phyloP scores from a whole-genome alignment of 441 rosid genomes.

The Arabidopsis hybrid region DNA sequence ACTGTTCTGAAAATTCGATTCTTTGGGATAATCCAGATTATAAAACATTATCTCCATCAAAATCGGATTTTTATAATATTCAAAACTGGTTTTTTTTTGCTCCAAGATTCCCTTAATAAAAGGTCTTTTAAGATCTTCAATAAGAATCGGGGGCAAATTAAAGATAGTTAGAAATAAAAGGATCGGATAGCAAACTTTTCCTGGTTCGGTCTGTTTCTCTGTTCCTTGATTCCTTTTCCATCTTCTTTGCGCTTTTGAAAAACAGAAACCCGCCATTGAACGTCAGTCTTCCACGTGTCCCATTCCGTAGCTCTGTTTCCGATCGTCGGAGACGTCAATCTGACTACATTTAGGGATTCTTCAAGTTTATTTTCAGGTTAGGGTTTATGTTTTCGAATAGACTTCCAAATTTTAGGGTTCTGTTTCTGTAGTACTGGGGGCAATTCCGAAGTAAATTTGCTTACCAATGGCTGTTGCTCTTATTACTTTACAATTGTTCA shows the following conservation, averaged over 20 bases:
- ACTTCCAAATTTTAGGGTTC: neutral
- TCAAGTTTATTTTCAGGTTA: neutral
- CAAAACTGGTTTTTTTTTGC: too few species aligned
- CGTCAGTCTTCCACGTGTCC: conserved; percentile 16
- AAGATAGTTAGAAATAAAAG: neutral
- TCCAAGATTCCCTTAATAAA: too few species aligned
- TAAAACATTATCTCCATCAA: too few species aligned
- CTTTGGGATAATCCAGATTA: too few species aligned
- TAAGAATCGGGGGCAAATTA: neutral
- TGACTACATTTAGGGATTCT: neutral
- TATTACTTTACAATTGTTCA: conserved; percentile 5
- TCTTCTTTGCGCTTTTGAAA: conserved; percentile 14
- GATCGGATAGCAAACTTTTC: neutral
- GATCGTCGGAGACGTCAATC: neutral
- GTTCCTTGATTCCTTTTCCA: too few species aligned
- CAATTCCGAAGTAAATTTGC: neutral
- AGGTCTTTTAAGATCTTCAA: too few species aligned
- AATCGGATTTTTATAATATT: too few species aligned
- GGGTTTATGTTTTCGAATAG: neutral
- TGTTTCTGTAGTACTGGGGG: neutral
- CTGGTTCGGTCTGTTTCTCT: neutral
- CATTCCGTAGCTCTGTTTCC: conserved; percentile 1
- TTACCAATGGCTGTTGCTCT: neutral
- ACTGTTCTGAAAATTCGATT: too few species aligned
- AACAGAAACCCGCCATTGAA: conserved; percentile 22